A percentile compares a stretch with the other conserved stretches of the same genome.
phyloP scores from a whole-genome alignment of 495 filamentous ascomycete genomes.

The Aspergillus wentii region DNA sequence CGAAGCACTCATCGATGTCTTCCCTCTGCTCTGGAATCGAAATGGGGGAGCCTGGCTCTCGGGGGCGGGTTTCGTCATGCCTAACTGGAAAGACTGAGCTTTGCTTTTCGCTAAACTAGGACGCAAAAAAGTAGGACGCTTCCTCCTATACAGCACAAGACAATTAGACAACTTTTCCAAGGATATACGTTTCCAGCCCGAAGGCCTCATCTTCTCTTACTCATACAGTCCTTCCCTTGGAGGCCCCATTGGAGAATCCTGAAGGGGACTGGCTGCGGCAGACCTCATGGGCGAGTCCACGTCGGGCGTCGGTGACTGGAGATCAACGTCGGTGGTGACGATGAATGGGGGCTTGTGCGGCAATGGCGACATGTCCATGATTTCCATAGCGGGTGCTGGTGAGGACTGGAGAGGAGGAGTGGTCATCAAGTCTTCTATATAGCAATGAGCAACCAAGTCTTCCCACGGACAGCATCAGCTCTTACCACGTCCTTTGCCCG shows the following conservation, averaged over 20 bases:
- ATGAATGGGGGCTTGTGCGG: constrained; percentile 79
- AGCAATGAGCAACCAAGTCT: constrained; percentile 7
- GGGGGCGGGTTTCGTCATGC: constrained; percentile 26
- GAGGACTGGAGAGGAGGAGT: constrained; percentile 83
- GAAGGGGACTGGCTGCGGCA: constrained; percentile 34
- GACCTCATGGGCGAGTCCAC: constrained; percentile 45
- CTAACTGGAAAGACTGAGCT: constrained; percentile 37
- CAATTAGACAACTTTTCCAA: constrained; percentile 14
- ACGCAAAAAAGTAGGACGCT: constrained; percentile 36
- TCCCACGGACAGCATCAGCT: constrained; percentile 11
- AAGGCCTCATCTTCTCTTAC: constrained; percentile 20
- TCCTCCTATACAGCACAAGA: constrained; percentile 22
- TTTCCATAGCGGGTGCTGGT: constrained; percentile 65
- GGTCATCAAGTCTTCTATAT: constrained; percentile 59
- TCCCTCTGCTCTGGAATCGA: constrained; percentile 61
- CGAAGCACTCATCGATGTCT: constrained; percentile 48
- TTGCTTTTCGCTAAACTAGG: constrained; percentile 39
- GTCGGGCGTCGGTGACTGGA: constrained; percentile 62
- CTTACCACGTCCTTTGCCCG: constrained; percentile 69
- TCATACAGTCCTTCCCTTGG: constrained; percentile 28
- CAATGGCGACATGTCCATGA: constrained; percentile 92
- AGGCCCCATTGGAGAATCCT: constrained; percentile 51
- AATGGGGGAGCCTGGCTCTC: constrained; percentile 69
- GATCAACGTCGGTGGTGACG: constrained; percentile 50
- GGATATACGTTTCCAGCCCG: too few relatives aligned